These are phyloP conservation scores for Oryza nivara DNA, from an alignment of 176 grass and related monocot species.

Conservation along the genomic window DNA sequence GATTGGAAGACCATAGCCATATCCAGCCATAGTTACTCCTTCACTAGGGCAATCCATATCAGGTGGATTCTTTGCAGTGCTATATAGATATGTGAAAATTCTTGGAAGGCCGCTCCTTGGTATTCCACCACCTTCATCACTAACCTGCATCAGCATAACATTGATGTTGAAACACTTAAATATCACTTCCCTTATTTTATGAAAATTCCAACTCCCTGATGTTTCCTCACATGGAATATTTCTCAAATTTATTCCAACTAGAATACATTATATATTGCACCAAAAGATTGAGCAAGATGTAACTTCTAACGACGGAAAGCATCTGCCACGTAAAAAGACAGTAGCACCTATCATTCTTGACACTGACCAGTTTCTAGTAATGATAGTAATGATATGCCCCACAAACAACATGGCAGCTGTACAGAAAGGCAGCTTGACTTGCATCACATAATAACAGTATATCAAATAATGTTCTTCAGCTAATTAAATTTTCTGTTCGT, in stretches of 20 bases:
- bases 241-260: not conserved
- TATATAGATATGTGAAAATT: constrained; percentile 87
- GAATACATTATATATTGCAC: not conserved
- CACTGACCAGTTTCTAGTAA: not conserved
- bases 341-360: not conserved
- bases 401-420: not conserved
- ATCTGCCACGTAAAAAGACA: not conserved
- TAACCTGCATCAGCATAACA: constrained; percentile 58
- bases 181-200: not conserved
- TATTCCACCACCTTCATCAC: constrained; percentile 88
- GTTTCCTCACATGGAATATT: not conserved
- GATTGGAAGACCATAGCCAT: constrained; percentile 68
- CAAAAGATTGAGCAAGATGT: not conserved
- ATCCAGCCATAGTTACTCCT: constrained; percentile 65
- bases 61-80: constrained; percentile 70
- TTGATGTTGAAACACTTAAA: constrained; percentile 29
- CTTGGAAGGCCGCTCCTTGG: constrained; percentile 78
- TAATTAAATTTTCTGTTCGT: not conserved
- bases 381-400: not conserved
- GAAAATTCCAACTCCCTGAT: not conserved
- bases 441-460: not conserved
- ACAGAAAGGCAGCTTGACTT: not conserved
- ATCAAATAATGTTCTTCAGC: not conserved
- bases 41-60: constrained; percentile 49
- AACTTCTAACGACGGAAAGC: not conserved